These are phyloP conservation scores for Rhododendron simsii DNA, from an alignment of 148 eudicot species.

Conservation along the genomic window DNA sequence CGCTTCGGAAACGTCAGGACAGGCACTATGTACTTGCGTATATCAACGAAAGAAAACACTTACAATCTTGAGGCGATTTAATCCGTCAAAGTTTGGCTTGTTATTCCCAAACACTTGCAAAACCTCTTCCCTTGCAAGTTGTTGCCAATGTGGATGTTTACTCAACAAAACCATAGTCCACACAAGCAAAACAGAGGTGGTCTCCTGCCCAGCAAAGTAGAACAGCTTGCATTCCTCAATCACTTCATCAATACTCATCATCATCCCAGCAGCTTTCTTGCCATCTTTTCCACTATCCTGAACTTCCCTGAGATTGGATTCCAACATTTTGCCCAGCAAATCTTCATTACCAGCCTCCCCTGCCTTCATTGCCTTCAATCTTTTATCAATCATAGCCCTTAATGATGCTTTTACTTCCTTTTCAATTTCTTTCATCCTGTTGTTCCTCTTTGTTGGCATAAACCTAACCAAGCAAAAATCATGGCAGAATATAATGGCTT, in stretches of 20 bases:
- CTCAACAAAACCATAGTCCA: conserved; percentile 4
- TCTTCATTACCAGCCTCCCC: not conserved
- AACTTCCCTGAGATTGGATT: not conserved
- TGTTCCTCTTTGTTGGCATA: conserved; percentile 15
- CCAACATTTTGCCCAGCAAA: not conserved
- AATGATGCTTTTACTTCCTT: not conserved
- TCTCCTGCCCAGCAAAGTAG: conserved; percentile 10
- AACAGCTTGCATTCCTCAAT: conserved; percentile 14
- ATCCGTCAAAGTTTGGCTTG: not conserved
- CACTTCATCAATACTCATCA: conserved; percentile 7
- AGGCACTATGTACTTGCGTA: not conserved
- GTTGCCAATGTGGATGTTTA: conserved; percentile 3
- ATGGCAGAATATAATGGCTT: not conserved
- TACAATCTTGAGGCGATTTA: not conserved
- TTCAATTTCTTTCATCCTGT: conserved; percentile 8
- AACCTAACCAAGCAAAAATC: not conserved
- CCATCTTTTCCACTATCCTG: not conserved
- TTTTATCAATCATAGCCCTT: not conserved
- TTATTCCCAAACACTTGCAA: conserved; percentile 2
- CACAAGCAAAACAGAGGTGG: conserved; percentile 2
- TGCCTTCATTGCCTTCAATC: not conserved
- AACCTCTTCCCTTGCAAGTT: conserved; percentile 7
- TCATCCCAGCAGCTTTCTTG: not conserved
- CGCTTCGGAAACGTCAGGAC: not conserved
- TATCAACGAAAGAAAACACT: not conserved